These are phyloP conservation scores for Pseudocercospora crystallina DNA, from an alignment of 2,329 filamentous ascomycete species.

Conservation along the genomic window DNA sequence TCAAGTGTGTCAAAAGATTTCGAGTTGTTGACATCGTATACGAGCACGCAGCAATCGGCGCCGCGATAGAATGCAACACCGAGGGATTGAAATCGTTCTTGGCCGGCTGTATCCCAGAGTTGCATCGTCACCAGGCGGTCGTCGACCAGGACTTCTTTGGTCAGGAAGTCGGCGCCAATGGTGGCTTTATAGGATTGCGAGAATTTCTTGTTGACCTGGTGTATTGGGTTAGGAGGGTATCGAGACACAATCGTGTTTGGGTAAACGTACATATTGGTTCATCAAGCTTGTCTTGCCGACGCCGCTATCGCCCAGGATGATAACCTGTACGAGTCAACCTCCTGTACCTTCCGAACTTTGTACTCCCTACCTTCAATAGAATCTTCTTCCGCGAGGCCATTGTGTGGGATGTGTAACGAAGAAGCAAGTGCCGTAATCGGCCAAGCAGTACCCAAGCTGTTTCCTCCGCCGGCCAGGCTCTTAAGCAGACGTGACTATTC, in stretches of 20 bases:
- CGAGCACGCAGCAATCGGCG: constrained; percentile 95
- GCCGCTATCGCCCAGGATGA: constrained; percentile 97
- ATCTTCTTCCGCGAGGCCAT: constrained; percentile 43
- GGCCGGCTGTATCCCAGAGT: constrained; percentile 97
- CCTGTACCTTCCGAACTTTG: neutral
- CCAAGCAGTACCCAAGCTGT: no score
- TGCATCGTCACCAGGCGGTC: constrained; percentile 98
- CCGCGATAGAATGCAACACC: constrained; percentile 97
- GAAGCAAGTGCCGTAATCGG: no score
- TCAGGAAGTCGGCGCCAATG: constrained; percentile 97
- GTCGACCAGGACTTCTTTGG: constrained; percentile 95
- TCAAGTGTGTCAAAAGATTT: constrained; percentile 99
- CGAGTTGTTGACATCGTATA: constrained; percentile 98
- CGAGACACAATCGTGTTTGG: neutral
- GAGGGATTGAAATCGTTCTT: constrained; percentile 95
- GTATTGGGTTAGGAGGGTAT: constrained; percentile 7
- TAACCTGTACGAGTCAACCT: constrained; percentile 64
- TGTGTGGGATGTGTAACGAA: neutral
- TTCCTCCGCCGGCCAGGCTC: no score
- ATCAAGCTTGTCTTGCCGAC: constrained; percentile 99
- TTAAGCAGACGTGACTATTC: no score
- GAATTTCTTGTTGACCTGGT: constrained; percentile 99
- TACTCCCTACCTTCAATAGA: constrained; percentile 35
- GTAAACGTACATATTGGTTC: constrained; percentile 95
- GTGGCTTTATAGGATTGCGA: constrained; percentile 99